A percentile compares a stretch with the other conserved stretches of the same genome.
Evolutionary conservation across 163 green algal species (phyloP).

Genomic region (Chlorella variabilis): DNA sequence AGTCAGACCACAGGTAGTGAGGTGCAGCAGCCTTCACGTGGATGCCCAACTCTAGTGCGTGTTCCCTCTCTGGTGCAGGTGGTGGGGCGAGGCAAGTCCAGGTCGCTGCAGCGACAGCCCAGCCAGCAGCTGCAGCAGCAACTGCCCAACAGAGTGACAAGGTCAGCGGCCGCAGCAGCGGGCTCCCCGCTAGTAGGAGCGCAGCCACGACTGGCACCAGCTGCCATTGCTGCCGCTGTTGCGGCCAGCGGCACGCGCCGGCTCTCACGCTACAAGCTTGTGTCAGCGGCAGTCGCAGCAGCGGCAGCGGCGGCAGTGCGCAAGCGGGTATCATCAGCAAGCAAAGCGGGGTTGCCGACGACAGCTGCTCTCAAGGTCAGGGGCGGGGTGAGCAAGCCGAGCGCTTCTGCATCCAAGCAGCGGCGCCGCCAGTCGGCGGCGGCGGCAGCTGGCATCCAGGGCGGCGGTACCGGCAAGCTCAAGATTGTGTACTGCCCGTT

Average conservation of each 20-base stretch:
- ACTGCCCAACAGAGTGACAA: background rate
- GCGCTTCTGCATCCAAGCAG: background rate
- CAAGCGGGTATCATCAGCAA: background rate
- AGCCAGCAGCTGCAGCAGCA: background rate
- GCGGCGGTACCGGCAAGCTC: background rate
- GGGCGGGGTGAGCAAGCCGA: conserved; percentile 11
- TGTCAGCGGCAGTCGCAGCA: background rate
- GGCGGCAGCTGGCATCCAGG: background rate
- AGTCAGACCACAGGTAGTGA: no score
- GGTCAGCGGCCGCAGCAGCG: background rate
- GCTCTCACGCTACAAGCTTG: conserved; percentile 11
- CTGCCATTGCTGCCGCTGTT: background rate
- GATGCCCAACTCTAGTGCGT: no score
- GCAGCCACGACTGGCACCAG: background rate
- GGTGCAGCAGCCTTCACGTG: no score
- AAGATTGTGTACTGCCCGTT: conserved; percentile 43
- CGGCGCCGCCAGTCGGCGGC: background rate
- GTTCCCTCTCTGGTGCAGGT: no score
- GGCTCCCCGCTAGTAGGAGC: background rate
- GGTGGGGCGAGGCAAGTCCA: background rate
- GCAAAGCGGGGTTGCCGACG: background rate
- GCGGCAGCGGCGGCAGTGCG: background rate
- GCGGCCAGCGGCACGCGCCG: background rate
- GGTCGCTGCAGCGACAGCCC: conserved; percentile 18
- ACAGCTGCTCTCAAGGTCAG: background rate